These are phyloP conservation scores for Acorus gramineus DNA, from an alignment of 106 monocot genomes.

Conservation along the genomic window DNA sequence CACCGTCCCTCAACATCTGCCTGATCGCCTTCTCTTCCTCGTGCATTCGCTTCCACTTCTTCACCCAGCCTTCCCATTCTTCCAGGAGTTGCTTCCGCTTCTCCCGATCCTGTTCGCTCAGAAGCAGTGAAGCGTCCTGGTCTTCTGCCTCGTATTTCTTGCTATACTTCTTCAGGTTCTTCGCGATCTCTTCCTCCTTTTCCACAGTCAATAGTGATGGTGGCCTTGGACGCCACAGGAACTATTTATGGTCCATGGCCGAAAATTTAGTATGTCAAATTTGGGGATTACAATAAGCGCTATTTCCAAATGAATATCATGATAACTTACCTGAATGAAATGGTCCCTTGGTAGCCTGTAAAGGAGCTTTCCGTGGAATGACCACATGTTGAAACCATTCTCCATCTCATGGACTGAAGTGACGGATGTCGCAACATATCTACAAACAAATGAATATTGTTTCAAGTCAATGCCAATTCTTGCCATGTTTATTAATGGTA, in stretches of 20 bases:
- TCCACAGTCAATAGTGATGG: conserved; percentile 60
- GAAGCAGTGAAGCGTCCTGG: conserved; percentile 66
- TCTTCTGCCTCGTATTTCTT: conserved; percentile 91
- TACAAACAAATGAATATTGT: conserved; percentile 8
- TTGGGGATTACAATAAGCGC: no score
- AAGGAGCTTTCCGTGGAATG: conserved; percentile 79
- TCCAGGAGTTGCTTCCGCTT: conserved; percentile 70
- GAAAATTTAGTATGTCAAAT: no score
- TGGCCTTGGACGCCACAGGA: conserved; percentile 84
- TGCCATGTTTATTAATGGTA: no score
- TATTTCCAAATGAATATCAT: no score
- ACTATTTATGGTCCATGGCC: conserved; percentile 22
- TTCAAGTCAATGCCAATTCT: not conserved
- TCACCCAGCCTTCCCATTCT: conserved; percentile 69
- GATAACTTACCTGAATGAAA: conserved; percentile 59
- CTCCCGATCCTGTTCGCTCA: conserved; percentile 84
- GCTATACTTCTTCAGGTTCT: conserved; percentile 89
- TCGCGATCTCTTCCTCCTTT: conserved; percentile 76
- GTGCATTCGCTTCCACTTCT: conserved; percentile 63
- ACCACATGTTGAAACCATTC: conserved; percentile 91
- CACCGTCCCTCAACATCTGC: conserved; percentile 60
- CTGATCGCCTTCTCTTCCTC: conserved; percentile 59
- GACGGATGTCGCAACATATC: conserved; percentile 74
- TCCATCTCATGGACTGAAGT: conserved; percentile 96
- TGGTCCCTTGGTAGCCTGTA: conserved; percentile 78